These are phyloP conservation scores for Cardamine resedifolia DNA, from an alignment of 345 rosid species.

Conservation along the genomic window DNA sequence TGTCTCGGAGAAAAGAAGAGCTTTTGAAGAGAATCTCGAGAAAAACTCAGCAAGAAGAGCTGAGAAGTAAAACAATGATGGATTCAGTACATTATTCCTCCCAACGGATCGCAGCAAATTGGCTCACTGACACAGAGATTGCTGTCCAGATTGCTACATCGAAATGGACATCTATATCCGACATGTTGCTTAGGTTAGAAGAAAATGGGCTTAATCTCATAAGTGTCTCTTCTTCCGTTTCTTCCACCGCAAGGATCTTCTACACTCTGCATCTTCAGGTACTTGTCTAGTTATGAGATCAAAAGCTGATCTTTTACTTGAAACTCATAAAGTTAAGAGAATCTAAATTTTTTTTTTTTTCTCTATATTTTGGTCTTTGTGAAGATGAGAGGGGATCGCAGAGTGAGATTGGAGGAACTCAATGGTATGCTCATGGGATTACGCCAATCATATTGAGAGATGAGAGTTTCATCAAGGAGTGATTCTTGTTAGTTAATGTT, in stretches of 20 bases:
- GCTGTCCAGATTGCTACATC: constrained; percentile 47
- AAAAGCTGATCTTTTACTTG: neutral
- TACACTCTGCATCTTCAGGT: constrained; percentile 63
- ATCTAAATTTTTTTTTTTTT: neutral
- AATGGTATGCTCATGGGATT: constrained; percentile 21
- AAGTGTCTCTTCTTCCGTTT: constrained; percentile 58
- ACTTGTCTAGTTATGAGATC: neutral
- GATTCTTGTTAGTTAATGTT: constrained; percentile 13
- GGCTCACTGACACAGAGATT: constrained; percentile 51
- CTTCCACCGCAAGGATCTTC: constrained; percentile 50
- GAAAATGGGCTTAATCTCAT: constrained; percentile 44
- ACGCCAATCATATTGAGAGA: constrained; percentile 23
- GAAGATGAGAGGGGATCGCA: constrained; percentile 22
- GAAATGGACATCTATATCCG: constrained; percentile 38
- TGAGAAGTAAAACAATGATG: constrained; percentile 10
- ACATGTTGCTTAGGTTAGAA: constrained; percentile 47
- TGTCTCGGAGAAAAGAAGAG: constrained; percentile 46
- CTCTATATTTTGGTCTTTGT: neutral
- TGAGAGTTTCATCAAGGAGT: constrained; percentile 23
- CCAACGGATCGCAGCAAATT: constrained; percentile 37
- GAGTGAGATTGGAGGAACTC: constrained; percentile 25
- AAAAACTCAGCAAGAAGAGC: constrained; percentile 31
- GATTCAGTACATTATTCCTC: constrained; percentile 16
- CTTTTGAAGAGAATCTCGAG: constrained; percentile 40
- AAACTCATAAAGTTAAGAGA: neutral